Evolutionary conservation across 768 basidiomycete species (phyloP), one percentile per base, ranked within the genome.

Genomic region (Fistulinella prunicolor): DNA sequence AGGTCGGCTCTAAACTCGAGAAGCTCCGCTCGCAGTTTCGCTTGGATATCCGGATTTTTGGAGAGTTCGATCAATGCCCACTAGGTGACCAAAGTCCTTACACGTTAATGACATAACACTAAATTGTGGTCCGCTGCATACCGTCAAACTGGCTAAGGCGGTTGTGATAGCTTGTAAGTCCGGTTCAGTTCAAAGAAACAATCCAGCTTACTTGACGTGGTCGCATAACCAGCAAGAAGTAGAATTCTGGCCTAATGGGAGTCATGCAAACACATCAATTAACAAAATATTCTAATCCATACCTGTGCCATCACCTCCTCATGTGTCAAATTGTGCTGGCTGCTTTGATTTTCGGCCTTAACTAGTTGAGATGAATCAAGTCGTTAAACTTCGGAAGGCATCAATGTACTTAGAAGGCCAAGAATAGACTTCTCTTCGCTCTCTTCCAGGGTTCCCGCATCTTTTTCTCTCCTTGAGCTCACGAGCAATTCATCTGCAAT

Each of bases 261-360:
- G 12, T 36, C 14, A 49, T 29, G 23, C 9, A 26, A 9, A 38
- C 10, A n/a, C 23, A n/a, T 12, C 12, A 23, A n/a, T 34, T 9
- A 3, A 39, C 4, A 8, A 4, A n/a, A 13, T 1, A 29, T n/a
- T 28, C 39, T 16, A 6, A 44, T n/a, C 5, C 42, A 7, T 36
- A 70, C 66, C 51, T 69, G 70, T 14, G 60, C 62, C 10, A 68
- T 57, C 6, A 77, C 68, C 50, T 78, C 76, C 30, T 77, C 74
- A 13, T 62, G 56, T 0, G 69, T 63, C 60, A 76, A 60, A 43
- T 57, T 57, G 9, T 71, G 49, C 32, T 64, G 62, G 17, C 17
- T 45, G 3, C 50, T 58, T 19, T 63, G 44, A 17, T 38, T 54
- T 52, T 73, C 71, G 1, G 72, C 70, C 52, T 62, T 71, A 22